Conservation (phyloP, 2,329 filamentous ascomycete genomes). For the Falciphora oryzae region DNA sequence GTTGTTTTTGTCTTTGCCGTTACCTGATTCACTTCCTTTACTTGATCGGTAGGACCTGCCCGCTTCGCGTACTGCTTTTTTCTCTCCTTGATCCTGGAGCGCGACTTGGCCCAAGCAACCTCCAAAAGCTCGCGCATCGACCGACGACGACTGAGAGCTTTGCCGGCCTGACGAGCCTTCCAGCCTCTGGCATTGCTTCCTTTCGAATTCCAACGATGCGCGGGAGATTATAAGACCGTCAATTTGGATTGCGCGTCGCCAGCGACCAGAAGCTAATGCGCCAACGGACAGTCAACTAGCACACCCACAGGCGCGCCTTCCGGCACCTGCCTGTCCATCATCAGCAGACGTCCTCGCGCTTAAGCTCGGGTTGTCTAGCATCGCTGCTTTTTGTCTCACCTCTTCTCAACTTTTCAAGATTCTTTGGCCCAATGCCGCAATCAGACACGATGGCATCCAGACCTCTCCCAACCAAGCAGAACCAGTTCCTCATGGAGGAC, state of each 20-base stretch:
- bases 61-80: not conserved
- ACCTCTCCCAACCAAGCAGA: constrained; percentile 40
- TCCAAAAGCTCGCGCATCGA: not conserved
- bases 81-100: not conserved
- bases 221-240: not conserved
- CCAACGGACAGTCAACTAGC: not conserved
- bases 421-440: not conserved
- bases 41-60: constrained; percentile 2
- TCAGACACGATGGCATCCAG: constrained; percentile 19
- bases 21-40: not conserved
- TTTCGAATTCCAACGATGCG: not conserved
- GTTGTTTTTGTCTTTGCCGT: constrained; percentile 3
- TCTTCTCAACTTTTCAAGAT: no score
- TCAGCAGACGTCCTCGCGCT: not conserved
- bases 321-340: not conserved
- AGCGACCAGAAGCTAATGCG: not conserved
- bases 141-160: not conserved
- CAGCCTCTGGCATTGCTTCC: not conserved
- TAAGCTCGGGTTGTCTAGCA: not conserved
- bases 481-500: constrained; percentile 47
- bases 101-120: not conserved
- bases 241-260: not conserved
- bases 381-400: not conserved
- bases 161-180: not conserved
- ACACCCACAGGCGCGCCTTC: not conserved